These are phyloP conservation scores for Andrographis paniculata DNA, from an alignment of 305 asterid species.

Conservation along the genomic window DNA sequence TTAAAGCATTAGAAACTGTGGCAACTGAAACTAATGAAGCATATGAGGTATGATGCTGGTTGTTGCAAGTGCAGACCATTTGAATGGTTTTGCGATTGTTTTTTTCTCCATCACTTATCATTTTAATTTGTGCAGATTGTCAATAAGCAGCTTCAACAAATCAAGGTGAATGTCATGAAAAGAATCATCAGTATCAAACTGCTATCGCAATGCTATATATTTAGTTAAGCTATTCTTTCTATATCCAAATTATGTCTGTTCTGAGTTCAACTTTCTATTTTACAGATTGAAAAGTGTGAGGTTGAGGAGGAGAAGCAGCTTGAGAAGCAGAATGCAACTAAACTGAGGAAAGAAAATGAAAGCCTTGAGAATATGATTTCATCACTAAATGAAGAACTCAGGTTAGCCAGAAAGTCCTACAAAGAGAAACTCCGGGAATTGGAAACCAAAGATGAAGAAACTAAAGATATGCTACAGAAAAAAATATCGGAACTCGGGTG, in stretches of 20 bases:
- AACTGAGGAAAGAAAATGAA: conserved; percentile 54
- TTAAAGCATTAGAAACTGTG: conserved; percentile 70
- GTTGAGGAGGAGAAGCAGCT: conserved; percentile 58
- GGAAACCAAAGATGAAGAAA: conserved; percentile 50
- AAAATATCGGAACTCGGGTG: conserved; percentile 56
- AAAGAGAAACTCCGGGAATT: conserved; percentile 40
- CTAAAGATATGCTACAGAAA: conserved; percentile 41
- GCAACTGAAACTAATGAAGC: conserved; percentile 72
- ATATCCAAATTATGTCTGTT: conserved; percentile 22
- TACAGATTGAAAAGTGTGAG: conserved; percentile 62
- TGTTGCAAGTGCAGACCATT: conserved; percentile 4
- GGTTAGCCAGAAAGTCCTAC: conserved; percentile 32
- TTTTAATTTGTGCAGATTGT: conserved; percentile 41
- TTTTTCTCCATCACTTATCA: conserved; percentile 10
- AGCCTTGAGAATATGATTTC: conserved; percentile 42
- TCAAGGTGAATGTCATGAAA: conserved; percentile 46
- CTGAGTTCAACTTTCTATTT: conserved; percentile 18
- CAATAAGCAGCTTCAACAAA: conserved; percentile 65
- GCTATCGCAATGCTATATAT: too few relatives aligned
- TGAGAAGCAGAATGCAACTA: conserved; percentile 45
- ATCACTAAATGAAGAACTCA: conserved; percentile 46
- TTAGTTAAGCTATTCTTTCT: background rate
- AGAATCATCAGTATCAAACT: too few relatives aligned
- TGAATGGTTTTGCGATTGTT: conserved; percentile 7
- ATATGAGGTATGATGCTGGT: conserved; percentile 45